Base-by-base conservation (phyloP, 1,284 basidiomycete genomes). In the Leucoagaricus sp. region DNA sequence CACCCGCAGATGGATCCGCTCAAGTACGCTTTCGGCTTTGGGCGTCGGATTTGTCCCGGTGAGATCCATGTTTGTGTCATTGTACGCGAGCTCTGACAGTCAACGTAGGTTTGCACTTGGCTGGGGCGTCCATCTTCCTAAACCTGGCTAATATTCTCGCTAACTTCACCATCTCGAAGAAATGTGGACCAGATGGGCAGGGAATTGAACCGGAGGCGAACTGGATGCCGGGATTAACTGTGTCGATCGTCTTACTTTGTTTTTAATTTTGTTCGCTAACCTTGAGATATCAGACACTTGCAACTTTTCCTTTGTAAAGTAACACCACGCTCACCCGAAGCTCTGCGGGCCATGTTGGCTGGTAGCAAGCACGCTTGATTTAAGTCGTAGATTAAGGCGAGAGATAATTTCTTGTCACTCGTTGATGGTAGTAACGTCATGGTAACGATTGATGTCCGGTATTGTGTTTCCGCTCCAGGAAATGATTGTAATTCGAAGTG, bases 11-110 rank as follows among this genome's bases (percentile, higher is more conserved):
- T 67, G 0, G 65, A 73, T 36, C 71, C 75, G 5, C 58, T 66
- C 28, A 69, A 74, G 40, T 69, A 71, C 6, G 65, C 72, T 17
- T 78, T 78, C 53, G 77, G 76, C 2, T 70, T 72, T 51, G 77
- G 77, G 33, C 68, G 72, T 19, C 67, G 77, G 61, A 64, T 70
- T 19, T 69, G 73, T 55, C 71, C 70, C 42, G 70, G 68, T 61
- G 21, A 41, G 64, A 38, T n/a, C n/a, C 17, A 3, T 2, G 8
- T 38, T 40, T 21, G 23, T 42, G 9, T 21, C 25, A 28, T 34
- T 31, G 9, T 25, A 31, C 36, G 17, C 13, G 36, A 38, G 1
- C 12, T 23, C 17, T 1, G 28, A 10, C 19, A 19, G 29, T 17
- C 17, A 8, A 38, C 8, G 23, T n/a, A 26, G 23, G 67, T 26